Percentiles rank a stretch among this genome's conserved stretches.
Conservation (phyloP, 768 basidiomycete species). For the Mycena rosella region DNA sequence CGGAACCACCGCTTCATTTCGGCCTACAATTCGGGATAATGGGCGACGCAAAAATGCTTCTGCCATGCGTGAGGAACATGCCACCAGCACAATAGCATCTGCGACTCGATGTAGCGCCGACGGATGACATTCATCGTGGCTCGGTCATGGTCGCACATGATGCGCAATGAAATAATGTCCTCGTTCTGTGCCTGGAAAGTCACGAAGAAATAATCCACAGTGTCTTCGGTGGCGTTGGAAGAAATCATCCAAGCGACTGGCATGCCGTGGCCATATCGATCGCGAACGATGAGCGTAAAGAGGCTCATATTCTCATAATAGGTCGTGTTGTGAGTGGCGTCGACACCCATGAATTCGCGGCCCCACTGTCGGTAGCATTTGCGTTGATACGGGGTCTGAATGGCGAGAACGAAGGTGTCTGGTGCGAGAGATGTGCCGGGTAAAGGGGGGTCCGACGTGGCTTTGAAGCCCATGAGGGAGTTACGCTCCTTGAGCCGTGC, state of each 20-base stretch:
- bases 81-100: slow-evolving; percentile 34
- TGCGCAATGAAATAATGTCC: slow-evolving; percentile 8
- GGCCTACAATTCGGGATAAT: slow-evolving; percentile 31
- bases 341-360: background rate
- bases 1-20: slow-evolving; percentile 32
- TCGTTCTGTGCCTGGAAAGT: background rate
- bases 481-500: background rate
- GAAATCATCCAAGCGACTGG: slow-evolving; percentile 24
- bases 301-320: slow-evolving; percentile 14
- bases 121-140: slow-evolving; percentile 8
- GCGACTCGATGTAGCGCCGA: background rate
- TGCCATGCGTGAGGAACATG: slow-evolving; percentile 39
- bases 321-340: slow-evolving; percentile 5
- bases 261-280: slow-evolving; percentile 8
- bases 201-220: slow-evolving; percentile 19
- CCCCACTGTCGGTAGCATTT: background rate
- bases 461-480: background rate
- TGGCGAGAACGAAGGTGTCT: background rate
- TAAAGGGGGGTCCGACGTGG: background rate
- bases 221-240: slow-evolving; percentile 13
- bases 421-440: background rate
- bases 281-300: slow-evolving; percentile 11
- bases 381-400: slow-evolving; percentile 4
- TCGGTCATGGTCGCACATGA: slow-evolving; percentile 20
- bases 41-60: slow-evolving; percentile 17